Evolutionary conservation across 345 rosid species (phyloP).

Genomic region (Euphorbia pulcherrima): DNA sequence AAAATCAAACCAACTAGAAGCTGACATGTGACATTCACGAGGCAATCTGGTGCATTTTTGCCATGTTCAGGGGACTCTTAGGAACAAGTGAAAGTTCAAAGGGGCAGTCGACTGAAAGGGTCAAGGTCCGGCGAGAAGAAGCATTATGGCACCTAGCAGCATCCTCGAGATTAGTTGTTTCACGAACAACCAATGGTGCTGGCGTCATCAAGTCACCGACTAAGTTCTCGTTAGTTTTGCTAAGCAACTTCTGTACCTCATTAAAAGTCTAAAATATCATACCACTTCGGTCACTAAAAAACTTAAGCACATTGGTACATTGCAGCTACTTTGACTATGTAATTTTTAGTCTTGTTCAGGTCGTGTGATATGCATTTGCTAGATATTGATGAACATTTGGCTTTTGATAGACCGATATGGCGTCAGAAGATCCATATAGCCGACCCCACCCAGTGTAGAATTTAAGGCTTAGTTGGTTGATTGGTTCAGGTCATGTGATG

Average conservation of each 20-base stretch:
- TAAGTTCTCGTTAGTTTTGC: slow-evolving; percentile 80
- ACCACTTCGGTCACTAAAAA: neutral
- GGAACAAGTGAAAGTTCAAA: no score
- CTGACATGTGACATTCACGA: no score
- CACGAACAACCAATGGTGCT: slow-evolving; percentile 75
- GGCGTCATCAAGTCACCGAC: slow-evolving; percentile 90
- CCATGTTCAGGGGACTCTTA: no score
- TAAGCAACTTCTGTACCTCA: slow-evolving; percentile 72
- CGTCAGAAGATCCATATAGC: no score
- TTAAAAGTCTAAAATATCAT: slow-evolving; percentile 66
- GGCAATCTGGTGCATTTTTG: no score
- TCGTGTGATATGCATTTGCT: no score
- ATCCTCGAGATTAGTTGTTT: slow-evolving; percentile 81
- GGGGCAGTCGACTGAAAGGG: no score
- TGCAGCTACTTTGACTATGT: neutral
- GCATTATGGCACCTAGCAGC: slow-evolving; percentile 62
- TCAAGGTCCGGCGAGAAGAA: neutral
- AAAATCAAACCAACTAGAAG: no score
- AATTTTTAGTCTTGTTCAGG: neutral
- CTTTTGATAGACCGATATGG: no score
- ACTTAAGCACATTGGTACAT: neutral
- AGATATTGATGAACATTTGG: no score
- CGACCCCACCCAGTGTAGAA: no score
- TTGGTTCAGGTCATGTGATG: neutral
- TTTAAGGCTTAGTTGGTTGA: no score